A percentile compares a stretch with the other conserved stretches of the same genome.
Evolutionary conservation across 2,329 filamentous ascomycete genomes (phyloP).

Genomic region (Aspergillaceae sp.): DNA sequence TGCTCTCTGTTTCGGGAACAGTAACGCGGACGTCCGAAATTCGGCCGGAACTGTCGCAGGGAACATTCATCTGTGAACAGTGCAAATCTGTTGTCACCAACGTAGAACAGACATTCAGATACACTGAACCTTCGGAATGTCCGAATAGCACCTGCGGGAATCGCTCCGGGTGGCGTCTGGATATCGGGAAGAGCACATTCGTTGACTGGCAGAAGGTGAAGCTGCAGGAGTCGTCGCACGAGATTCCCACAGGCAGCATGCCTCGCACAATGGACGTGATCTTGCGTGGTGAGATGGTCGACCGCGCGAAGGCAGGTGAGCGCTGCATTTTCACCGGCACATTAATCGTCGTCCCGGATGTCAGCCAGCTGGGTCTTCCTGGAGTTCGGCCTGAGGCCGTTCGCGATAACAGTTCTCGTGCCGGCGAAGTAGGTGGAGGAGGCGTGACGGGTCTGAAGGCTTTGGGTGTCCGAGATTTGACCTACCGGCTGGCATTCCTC

Average conservation of each 20-base stretch:
- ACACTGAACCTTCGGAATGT: conserved; percentile 93
- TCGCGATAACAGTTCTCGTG: conserved; percentile 70
- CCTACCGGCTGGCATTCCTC: conserved; percentile 92
- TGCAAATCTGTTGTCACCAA: conserved; percentile 81
- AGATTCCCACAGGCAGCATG: conserved; percentile 98
- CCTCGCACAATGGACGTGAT: conserved; percentile 97
- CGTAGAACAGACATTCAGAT: conserved; percentile 94
- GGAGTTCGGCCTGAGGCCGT: conserved; percentile 75
- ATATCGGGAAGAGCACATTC: conserved; percentile 94
- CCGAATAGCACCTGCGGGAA: conserved; percentile 83
- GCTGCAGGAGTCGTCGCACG: conserved; percentile 95
- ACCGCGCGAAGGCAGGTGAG: conserved; percentile 92
- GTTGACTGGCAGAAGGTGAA: conserved; percentile 99
- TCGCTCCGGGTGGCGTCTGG: conserved; percentile 86
- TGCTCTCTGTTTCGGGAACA: conserved; percentile 92
- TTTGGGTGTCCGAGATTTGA: conserved; percentile 87
- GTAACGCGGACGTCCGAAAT: conserved; percentile 97
- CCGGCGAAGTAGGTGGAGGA: conserved; percentile 69
- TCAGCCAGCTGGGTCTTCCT: conserved; percentile 86
- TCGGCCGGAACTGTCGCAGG: conserved; percentile 81
- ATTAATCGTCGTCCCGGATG: conserved; percentile 91
- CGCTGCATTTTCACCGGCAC: conserved; percentile 97
- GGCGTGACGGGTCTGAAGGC: conserved; percentile 85
- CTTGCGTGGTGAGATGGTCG: conserved; percentile 90
- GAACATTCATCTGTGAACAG: conserved; percentile 82